Evolutionary conservation across 768 basidiomycete genomes (phyloP).

Genomic region (Glaciozyma antarctica): DNA sequence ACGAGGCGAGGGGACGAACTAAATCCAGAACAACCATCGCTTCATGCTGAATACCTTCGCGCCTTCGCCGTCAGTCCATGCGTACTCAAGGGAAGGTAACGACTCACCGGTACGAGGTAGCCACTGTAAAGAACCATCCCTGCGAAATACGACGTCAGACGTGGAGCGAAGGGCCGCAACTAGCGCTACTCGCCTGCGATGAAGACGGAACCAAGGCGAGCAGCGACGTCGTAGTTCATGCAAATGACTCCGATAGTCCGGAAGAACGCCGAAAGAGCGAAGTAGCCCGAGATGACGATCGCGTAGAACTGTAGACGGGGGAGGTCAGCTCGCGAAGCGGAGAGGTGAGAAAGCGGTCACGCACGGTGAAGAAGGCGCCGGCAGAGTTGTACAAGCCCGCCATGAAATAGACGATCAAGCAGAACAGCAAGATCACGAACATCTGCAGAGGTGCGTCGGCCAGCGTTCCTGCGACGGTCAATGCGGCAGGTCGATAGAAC

Average conservation of each 20-base stretch:
- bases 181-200: not conserved
- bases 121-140: not conserved
- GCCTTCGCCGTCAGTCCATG: not conserved
- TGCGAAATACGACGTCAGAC: too few species aligned
- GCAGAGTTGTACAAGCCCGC: too few species aligned
- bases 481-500: conserved; percentile 42
- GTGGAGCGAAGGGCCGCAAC: too few species aligned
- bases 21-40: conserved; percentile 24
- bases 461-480: conserved; percentile 41
- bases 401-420: conserved; percentile 28
- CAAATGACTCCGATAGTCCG: conserved; percentile 3
- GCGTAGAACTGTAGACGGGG: conserved; percentile 48
- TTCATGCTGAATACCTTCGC: conserved; percentile 4
- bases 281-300: conserved; percentile 28
- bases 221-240: conserved; percentile 3
- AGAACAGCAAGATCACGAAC: conserved; percentile 19
- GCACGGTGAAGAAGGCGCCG: too few species aligned
- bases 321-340: conserved; percentile 35
- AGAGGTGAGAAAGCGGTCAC: conserved; percentile 28
- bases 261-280: conserved; percentile 32
- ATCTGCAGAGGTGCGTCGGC: conserved; percentile 41
- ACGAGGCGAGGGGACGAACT: not conserved
- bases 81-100: too few species aligned
- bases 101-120: conserved; percentile 22
- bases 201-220: not conserved